These are phyloP conservation scores for Irpex lacteus DNA, from an alignment of 1,284 basidiomycete species.

Conservation along the genomic window DNA sequence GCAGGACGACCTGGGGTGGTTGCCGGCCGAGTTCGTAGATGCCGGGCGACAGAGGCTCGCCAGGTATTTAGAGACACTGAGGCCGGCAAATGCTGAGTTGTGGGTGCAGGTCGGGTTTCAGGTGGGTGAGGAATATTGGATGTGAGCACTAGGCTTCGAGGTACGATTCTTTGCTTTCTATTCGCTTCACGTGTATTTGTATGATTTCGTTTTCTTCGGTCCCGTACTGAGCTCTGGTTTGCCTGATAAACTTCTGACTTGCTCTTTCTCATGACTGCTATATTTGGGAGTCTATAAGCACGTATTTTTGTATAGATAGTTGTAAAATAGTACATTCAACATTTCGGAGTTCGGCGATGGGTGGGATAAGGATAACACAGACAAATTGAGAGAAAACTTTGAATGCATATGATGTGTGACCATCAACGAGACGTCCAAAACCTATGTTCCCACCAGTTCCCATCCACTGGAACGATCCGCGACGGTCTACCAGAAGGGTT, in stretches of 20 bases:
- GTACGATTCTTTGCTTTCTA: neutral
- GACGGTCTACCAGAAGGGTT: constrained; percentile 47
- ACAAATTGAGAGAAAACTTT: no score
- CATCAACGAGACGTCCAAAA: constrained; percentile 45
- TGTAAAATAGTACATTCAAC: neutral
- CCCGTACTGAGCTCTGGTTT: neutral
- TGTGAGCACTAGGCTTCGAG: neutral
- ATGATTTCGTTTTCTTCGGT: neutral
- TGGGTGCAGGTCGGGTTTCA: constrained; percentile 16
- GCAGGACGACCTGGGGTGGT: constrained; percentile 4
- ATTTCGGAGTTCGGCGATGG: no score
- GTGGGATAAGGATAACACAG: no score
- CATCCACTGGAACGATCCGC: constrained; percentile 40
- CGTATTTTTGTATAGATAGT: neutral
- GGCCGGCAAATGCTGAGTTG: neutral
- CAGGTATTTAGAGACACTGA: constrained; percentile 1
- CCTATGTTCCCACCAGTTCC: constrained; percentile 52
- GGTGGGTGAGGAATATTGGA: neutral
- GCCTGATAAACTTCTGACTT: no score
- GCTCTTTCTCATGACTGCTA: no score
- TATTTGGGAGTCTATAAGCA: no score
- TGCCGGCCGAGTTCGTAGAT: constrained; percentile 12
- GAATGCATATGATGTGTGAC: no score
- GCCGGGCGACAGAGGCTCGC: constrained; percentile 1
- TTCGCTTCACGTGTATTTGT: neutral